Conservation (phyloP, 306 rosid species). For the Glycine soja region DNA sequence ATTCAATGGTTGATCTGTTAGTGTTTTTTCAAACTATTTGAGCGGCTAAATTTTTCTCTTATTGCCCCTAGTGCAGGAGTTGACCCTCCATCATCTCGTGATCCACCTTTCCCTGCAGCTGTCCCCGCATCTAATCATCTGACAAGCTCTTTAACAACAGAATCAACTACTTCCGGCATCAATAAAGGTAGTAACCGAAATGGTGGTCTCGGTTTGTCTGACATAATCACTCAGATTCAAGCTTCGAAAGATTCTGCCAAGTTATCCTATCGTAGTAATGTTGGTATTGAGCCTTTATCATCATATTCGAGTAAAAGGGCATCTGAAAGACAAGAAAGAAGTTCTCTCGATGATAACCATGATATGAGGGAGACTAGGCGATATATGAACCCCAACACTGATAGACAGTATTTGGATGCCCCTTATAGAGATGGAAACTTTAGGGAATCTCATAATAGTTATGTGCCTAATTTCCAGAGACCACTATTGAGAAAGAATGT, state of each 20-base stretch:
- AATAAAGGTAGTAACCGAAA: constrained; percentile 78
- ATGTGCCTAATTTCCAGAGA: constrained; percentile 94
- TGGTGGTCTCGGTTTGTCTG: constrained; percentile 96
- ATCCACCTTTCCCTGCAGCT: constrained; percentile 98
- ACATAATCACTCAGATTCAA: constrained; percentile 95
- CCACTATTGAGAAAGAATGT: constrained; percentile 89
- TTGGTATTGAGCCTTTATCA: constrained; percentile 61
- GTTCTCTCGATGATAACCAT: constrained; percentile 64
- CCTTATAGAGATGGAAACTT: constrained; percentile 80
- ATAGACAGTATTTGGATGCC: constrained; percentile 76
- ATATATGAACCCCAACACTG: constrained; percentile 62
- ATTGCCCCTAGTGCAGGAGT: constrained; percentile 99
- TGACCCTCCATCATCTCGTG: constrained; percentile 99
- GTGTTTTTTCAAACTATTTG: constrained; percentile 47
- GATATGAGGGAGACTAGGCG: constrained; percentile 84
- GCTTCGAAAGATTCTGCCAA: constrained; percentile 92
- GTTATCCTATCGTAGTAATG: constrained; percentile 66
- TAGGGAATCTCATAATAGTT: constrained; percentile 78
- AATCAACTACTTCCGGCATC: constrained; percentile 66
- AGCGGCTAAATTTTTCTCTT: constrained; percentile 83
- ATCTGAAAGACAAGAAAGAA: constrained; percentile 77
- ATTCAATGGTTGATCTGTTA: constrained; percentile 24
- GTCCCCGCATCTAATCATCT: constrained; percentile 82
- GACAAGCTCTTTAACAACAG: constrained; percentile 70
- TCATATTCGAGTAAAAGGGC: constrained; percentile 68